Evolutionary conservation across 106 monocot species (phyloP), one percentile per base, ranked within the genome.

Genomic region (Hemerocallis citrina): DNA sequence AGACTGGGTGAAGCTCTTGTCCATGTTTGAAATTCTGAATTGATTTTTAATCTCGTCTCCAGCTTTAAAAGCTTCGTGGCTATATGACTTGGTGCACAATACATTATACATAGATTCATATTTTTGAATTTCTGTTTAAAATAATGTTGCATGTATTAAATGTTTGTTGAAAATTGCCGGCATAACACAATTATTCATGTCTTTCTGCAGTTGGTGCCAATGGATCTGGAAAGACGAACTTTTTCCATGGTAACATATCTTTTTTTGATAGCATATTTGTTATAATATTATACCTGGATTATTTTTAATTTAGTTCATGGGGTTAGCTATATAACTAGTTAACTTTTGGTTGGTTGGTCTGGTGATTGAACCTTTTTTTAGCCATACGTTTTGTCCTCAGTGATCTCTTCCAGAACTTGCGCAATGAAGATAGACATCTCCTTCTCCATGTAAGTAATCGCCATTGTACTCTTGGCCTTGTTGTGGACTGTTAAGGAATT

Each of bases 141-240:
- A 45, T 45, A 24, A 11, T 49, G 9, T 49, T 49, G 1, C 24
- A 24, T 4, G 49, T 23, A 2, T 8, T 15, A 23, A 1, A 24
- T 49, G 49, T 49, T 45, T 49, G 11, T 49, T 24, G 17, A 49
- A 25, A 49, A 49, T 49, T 0, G 22, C 27, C 24, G 12, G 23
- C 24, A 24, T 49, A 49, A 7, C 23, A 51, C 22, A 51, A 27
- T 22, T n/a, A 11, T 43, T 43, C 43, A 2, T 65, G 12, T 29
- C 23, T 51, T 59, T 72, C 64, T 39, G 62, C 84, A 98, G 91
- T 98, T 69, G 96, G 96, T 24, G 96, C 96, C 6, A 98, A 98
- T 82, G 96, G 96, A 67, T 98, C 96, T 63, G 96, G 96, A 61
- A 98, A 98, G 68, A 83, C 96, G 39, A 98, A 98, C 60, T 98